Percentiles rank a stretch among this genome's conserved stretches.
Conservation (phyloP, 495 filamentous ascomycete species). For the Aspergillus campestris region DNA sequence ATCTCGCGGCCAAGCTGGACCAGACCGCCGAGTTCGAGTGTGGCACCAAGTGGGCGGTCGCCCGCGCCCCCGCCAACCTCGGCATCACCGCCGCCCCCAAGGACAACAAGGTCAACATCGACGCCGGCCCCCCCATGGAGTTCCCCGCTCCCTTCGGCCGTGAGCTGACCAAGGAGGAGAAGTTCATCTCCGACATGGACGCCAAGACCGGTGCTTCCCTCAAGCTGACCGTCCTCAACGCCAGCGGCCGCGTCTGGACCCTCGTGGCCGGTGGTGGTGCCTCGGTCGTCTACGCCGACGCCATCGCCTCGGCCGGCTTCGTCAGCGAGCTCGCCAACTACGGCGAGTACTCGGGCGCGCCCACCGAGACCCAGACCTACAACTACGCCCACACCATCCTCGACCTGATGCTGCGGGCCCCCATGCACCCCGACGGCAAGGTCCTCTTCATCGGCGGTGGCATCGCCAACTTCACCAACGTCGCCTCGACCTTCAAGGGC, state of each 20-base stretch:
- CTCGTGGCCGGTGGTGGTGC: slow-evolving; percentile 98
- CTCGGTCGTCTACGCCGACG: slow-evolving; percentile 97
- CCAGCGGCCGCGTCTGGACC: slow-evolving; percentile 89
- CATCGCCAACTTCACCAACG: slow-evolving; percentile 99
- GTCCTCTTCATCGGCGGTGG: slow-evolving; percentile 98
- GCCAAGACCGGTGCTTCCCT: slow-evolving; percentile 98
- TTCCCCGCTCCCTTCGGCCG: slow-evolving; percentile 98
- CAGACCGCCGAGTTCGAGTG: slow-evolving; percentile 99
- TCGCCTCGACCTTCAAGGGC: slow-evolving; percentile 98
- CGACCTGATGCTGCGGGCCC: slow-evolving; percentile 94
- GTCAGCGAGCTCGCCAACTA: slow-evolving; percentile 97
- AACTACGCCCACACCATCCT: slow-evolving; percentile 96
- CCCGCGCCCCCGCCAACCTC: slow-evolving; percentile 77
- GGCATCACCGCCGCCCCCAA: slow-evolving; percentile 58
- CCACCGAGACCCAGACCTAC: slow-evolving; percentile 96
- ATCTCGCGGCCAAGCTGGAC: slow-evolving; percentile 96
- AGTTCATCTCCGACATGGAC: slow-evolving; percentile 96
- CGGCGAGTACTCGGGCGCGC: slow-evolving; percentile 98
- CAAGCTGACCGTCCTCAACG: slow-evolving; percentile 94
- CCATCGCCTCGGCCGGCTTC: slow-evolving; percentile 94
- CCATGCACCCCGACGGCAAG: slow-evolving; percentile 81
- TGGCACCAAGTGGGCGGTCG: slow-evolving; percentile 96
- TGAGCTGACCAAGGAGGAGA: slow-evolving; percentile 96
- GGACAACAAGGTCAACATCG: slow-evolving; percentile 76
- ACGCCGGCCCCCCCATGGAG: slow-evolving; percentile 96